phyloP scores from a whole-genome alignment of 306 rosid species.

The Neltuma alba region DNA sequence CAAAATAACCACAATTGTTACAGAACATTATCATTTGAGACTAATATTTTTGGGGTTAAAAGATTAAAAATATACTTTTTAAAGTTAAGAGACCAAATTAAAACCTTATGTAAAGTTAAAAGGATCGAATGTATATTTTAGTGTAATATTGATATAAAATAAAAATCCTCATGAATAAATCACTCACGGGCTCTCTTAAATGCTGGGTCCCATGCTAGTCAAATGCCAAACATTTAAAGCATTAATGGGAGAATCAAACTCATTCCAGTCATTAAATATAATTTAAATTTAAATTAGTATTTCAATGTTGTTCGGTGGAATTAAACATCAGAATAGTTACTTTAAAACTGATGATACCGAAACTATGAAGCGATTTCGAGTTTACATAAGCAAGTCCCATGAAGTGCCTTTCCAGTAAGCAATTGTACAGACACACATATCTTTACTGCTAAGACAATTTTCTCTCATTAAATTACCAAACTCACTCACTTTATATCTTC shows the following conservation, averaged over 20 bases:
- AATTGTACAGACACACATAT: not conserved
- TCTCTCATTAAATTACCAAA: not conserved
- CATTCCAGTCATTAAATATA: not conserved
- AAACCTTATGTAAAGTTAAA: no score
- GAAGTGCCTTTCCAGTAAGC: slow-evolving; percentile 41
- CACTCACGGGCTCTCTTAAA: not conserved
- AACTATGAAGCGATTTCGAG: slow-evolving; percentile 1
- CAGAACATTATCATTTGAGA: no score
- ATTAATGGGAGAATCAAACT: not conserved
- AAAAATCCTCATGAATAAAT: not conserved
- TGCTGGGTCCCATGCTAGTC: not conserved
- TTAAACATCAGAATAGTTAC: not conserved
- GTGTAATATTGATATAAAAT: not conserved
- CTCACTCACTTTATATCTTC: not conserved
- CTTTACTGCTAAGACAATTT: slow-evolving; percentile 35
- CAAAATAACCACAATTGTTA: no score
- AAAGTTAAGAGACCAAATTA: no score
- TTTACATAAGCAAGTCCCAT: slow-evolving; percentile 37
- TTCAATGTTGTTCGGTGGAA: not conserved
- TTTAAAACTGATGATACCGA: not conserved
- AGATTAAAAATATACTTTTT: no score
- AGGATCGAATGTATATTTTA: no score
- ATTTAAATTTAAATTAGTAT: not conserved
- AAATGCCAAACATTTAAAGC: not conserved
- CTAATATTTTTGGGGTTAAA: no score